Conservation (phyloP, 371 early-diverging fungal genomes). For the Mortierella polycephala region DNA sequence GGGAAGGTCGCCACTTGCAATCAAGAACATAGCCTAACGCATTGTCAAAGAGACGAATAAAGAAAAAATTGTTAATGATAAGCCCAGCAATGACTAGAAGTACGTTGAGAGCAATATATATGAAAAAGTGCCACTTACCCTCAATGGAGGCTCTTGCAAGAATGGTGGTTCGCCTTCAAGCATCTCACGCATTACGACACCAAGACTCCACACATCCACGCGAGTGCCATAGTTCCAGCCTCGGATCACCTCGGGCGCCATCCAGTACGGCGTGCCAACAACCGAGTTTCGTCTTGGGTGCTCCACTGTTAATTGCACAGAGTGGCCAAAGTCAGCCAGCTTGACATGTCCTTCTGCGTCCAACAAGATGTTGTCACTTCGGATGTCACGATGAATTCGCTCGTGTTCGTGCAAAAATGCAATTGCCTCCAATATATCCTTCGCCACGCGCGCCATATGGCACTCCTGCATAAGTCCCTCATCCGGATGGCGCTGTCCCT, state of each 20-base stretch:
- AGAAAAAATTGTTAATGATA: no score
- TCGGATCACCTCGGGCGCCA: slow-evolving; percentile 96
- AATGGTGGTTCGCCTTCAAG: slow-evolving; percentile 83
- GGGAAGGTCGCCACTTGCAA: slow-evolving; percentile 73
- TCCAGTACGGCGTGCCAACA: slow-evolving; percentile 93
- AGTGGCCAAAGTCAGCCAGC: slow-evolving; percentile 80
- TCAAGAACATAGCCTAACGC: slow-evolving; percentile 68
- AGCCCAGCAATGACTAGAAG: not conserved
- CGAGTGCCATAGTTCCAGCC: slow-evolving; percentile 81
- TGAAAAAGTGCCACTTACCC: slow-evolving; percentile 55
- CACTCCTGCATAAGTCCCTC: slow-evolving; percentile 60
- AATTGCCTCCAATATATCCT: slow-evolving; percentile 89
- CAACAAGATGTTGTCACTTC: slow-evolving; percentile 83
- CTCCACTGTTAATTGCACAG: slow-evolving; percentile 69
- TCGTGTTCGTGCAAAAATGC: slow-evolving; percentile 88
- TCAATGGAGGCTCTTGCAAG: slow-evolving; percentile 69
- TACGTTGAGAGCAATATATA: not conserved
- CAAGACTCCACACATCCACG: slow-evolving; percentile 91
- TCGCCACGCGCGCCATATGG: slow-evolving; percentile 74
- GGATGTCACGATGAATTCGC: slow-evolving; percentile 96
- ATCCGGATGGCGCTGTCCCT: slow-evolving; percentile 54
- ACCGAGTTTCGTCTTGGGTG: slow-evolving; percentile 75
- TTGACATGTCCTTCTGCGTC: slow-evolving; percentile 80
- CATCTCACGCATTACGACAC: slow-evolving; percentile 87
- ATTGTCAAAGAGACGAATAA: no score